Base-by-base conservation (phyloP, 192 early-diverging fungal species). In the Coemansia reversa region DNA sequence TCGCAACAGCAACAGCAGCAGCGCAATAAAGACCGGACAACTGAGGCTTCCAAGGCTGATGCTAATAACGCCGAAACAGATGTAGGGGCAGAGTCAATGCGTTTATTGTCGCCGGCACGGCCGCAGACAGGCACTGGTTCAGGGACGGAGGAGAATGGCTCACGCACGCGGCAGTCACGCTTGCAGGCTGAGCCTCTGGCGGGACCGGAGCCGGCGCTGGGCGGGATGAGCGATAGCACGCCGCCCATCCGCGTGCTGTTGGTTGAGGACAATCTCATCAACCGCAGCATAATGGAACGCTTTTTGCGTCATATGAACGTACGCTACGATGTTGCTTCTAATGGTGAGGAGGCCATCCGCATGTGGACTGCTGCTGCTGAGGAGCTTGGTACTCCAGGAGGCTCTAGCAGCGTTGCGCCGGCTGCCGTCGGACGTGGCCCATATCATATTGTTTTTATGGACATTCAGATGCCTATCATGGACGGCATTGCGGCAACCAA, bases 381-480 rank as follows among this genome's bases (percentile, higher is more conserved):
- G 7, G 79, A 72, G 24, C 33, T 51, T 16, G 55, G 55, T 5
- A 30, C 35, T 39, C 45, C 50, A 5, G 57, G 48, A 29, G 55
- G 55, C 14, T 50, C 30, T 9, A 22, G 49, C 8, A 60, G 55
- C 4, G 55, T 33, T 14, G 51, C 35, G 19, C 28, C 62, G n/a
- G 53, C 53, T 30, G 33, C 33, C 6, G 33, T 35, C 33, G 60
- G 59, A 45, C 69, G 19, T 80, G 90, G 54, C 72, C 85, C 55
- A 4, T 85, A 82, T 47, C 75, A 84, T 19, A 69, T 89, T 72
- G 90, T 94, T 42, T 76, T 94, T 63, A 94, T 94, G 93, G 93
- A 94, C 66, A 88, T 92, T 22, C 88, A 90, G 75, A 91, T 94
- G 93, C 93, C 93, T 4, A 81, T 92, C 56, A 92, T 94, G 91